Conservation (phyloP, 73 alveolate genomes). For the Tetrahymena thermophila region DNA sequence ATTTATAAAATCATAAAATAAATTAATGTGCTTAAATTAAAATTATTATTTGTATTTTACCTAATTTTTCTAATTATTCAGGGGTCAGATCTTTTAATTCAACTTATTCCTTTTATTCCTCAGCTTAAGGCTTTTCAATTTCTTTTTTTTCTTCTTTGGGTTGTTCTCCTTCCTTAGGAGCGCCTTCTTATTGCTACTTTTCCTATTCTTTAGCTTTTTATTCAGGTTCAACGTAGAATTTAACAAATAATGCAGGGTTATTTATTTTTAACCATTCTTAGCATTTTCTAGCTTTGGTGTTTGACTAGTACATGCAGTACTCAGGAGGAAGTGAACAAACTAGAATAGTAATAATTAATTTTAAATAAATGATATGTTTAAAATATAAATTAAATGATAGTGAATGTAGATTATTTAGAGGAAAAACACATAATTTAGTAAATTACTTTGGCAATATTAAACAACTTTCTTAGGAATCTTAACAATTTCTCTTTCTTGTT, state of each 20-base stretch:
- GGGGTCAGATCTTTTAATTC: neutral
- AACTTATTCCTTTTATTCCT: neutral
- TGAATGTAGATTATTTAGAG: too few species aligned
- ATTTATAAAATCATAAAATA: neutral
- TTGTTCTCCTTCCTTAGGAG: neutral
- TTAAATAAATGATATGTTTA: neutral
- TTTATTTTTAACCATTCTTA: neutral
- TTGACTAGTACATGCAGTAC: neutral
- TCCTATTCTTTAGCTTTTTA: neutral
- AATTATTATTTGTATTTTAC: neutral
- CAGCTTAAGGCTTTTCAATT: neutral
- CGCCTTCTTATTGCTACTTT: neutral
- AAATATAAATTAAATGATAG: too few species aligned
- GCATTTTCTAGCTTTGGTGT: neutral
- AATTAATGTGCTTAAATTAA: neutral
- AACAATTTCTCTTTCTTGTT: neutral
- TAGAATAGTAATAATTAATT: neutral
- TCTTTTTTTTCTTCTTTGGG: neutral
- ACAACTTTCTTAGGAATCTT: neutral
- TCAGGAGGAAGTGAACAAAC: neutral
- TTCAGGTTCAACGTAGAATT: neutral
- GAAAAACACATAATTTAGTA: neutral
- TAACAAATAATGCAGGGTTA: neutral
- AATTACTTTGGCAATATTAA: neutral
- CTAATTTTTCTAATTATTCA: neutral